These are phyloP conservation scores for Paraphaeosphaeria sporulosa DNA, from an alignment of 2,329 filamentous ascomycete species.

Conservation along the genomic window DNA sequence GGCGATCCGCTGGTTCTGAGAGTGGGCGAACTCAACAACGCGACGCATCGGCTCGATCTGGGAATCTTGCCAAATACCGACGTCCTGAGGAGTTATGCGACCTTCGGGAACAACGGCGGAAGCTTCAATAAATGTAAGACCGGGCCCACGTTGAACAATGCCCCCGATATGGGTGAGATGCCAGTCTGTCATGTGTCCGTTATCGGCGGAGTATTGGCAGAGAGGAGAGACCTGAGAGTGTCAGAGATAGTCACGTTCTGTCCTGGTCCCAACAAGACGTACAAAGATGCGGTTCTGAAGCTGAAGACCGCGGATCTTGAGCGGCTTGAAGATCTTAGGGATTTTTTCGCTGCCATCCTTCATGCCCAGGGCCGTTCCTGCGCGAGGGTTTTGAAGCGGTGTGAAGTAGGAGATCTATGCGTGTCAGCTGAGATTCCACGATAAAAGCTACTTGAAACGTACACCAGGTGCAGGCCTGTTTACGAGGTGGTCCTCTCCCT, in stretches of 20 bases:
- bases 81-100: conserved; percentile 81
- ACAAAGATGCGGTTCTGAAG: conserved; percentile 73
- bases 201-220: conserved; percentile 72
- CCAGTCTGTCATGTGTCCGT: conserved; percentile 80
- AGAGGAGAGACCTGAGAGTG: conserved; percentile 62
- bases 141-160: conserved; percentile 77
- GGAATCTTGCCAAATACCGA: conserved; percentile 82
- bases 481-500: conserved; percentile 43
- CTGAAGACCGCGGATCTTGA: conserved; percentile 65
- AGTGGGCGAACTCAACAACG: conserved; percentile 80
- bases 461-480: conserved; percentile 55
- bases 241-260: neutral
- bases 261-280: conserved; percentile 27
- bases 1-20: conserved; percentile 76
- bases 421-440: conserved; percentile 15
- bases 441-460: conserved; percentile 17
- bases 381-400: conserved; percentile 54
- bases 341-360: conserved; percentile 60
- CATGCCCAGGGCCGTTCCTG: conserved; percentile 55
- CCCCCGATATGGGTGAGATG: conserved; percentile 84
- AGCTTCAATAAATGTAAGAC: conserved; percentile 78
- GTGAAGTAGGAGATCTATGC: conserved; percentile 56
- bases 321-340: conserved; percentile 66
- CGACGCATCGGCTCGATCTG: conserved; percentile 77
- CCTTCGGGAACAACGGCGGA: conserved; percentile 78